Conservation (phyloP, 106 monocot genomes). For the Posidonia australis region DNA sequence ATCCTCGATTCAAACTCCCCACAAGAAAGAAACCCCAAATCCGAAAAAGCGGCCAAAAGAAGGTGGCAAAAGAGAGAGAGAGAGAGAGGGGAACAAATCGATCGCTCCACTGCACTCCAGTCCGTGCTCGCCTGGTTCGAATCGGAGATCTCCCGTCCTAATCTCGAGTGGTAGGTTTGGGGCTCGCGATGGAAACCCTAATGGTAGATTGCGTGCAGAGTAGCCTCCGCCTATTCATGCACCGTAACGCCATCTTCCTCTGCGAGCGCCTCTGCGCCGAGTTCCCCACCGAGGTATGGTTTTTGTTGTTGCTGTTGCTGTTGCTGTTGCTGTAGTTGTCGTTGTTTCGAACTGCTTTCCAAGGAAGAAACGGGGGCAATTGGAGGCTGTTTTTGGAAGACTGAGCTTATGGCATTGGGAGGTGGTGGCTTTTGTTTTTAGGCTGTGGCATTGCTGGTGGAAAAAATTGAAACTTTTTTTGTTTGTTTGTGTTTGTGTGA, state of each 20-base stretch:
- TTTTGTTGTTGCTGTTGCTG: not conserved
- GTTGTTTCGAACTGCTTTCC: too few relatives aligned
- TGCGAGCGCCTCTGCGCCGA: conserved; percentile 98
- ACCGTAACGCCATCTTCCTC: conserved; percentile 86
- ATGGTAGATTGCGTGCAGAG: conserved; percentile 81
- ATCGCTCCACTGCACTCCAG: not conserved
- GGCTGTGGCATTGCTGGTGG: too few relatives aligned
- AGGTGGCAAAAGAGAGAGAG: not conserved
- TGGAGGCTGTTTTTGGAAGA: too few relatives aligned
- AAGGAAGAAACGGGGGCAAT: not conserved
- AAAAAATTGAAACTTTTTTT: too few relatives aligned
- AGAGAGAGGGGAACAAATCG: not conserved
- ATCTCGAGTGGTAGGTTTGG: too few relatives aligned
- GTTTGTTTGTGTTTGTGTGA: too few relatives aligned
- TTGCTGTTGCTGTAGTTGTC: not conserved
- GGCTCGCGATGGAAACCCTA: conserved; percentile 68
- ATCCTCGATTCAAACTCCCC: not conserved
- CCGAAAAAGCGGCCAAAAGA: not conserved
- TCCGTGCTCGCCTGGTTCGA: not conserved
- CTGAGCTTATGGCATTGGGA: too few relatives aligned
- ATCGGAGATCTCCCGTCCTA: not conserved
- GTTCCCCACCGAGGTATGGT: conserved; percentile 73
- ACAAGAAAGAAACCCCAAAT: not conserved
- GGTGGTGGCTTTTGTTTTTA: too few relatives aligned
- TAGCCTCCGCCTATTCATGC: conserved; percentile 79